Percentiles rank a stretch among this genome's conserved stretches.
Conservation (phyloP, 345 rosid species). For the Aquilaria sinensis region DNA sequence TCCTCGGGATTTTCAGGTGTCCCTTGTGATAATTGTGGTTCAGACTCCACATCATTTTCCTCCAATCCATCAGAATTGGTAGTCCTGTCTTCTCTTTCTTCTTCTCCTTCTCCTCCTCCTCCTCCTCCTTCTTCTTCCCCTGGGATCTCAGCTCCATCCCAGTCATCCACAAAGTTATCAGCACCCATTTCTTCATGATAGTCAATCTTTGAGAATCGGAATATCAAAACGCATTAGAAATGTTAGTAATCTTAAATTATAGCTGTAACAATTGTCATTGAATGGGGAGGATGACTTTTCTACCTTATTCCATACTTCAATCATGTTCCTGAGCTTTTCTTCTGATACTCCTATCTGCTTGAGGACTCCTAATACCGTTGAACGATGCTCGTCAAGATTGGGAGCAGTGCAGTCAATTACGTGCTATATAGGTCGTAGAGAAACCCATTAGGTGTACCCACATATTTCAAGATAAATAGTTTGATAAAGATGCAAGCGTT, state of each 20-base stretch:
- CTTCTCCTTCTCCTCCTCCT: not conserved
- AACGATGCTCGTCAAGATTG: constrained; percentile 81
- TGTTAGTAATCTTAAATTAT: constrained; percentile 1
- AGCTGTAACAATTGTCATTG: not conserved
- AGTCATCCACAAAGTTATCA: constrained; percentile 22
- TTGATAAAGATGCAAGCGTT: too few species aligned
- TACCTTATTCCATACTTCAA: constrained; percentile 98
- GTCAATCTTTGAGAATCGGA: constrained; percentile 51
- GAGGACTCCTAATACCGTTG: constrained; percentile 78
- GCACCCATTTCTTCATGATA: constrained; percentile 41
- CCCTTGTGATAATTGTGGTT: constrained; percentile 14
- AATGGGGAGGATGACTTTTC: constrained; percentile 2
- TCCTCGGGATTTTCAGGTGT: constrained; percentile 11
- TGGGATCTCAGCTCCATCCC: constrained; percentile 21
- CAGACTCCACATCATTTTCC: constrained; percentile 19
- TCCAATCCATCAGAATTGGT: constrained; percentile 10
- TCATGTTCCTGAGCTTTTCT: constrained; percentile 75
- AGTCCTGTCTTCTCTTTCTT: constrained; percentile 21
- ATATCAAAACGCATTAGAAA: not conserved
- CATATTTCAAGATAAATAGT: not conserved
- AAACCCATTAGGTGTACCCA: constrained; percentile 6
- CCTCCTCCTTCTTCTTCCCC: constrained; percentile 20
- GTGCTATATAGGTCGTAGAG: constrained; percentile 41
- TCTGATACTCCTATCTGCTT: constrained; percentile 87
- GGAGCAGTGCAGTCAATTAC: constrained; percentile 88